Evolutionary conservation across 2,329 filamentous ascomycete genomes (phyloP), one percentile per base, ranked within the genome.

Genomic region (Knufia fluminis): DNA sequence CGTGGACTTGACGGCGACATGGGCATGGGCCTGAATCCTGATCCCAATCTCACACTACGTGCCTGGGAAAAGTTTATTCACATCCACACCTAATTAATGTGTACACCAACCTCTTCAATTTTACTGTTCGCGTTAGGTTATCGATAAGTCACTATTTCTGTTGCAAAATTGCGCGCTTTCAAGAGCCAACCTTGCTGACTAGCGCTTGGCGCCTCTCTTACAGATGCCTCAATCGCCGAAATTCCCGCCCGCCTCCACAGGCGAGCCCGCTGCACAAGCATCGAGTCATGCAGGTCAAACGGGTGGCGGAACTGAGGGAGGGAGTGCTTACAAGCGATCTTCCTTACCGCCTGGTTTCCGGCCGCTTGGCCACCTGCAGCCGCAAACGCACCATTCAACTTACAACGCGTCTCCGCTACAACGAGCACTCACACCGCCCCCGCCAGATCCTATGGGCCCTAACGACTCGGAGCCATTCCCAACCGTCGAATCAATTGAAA

Each of bases 401-500:
- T 95, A 94, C 62, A 85, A 91, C 64, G 89, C 89, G 39, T 96
- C 90, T 35, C 90, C 91, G 35, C 73, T 97, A 46, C 89, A 95
- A 66, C 87, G 91, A 68, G 85, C 89, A 23, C 76, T 96, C 54
- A 96, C 91, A 8, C 91, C 90, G 40, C 90, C 90, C 7, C 78
- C 73, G 17, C 83, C 83, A 64, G 77, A 78, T 49, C 75, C 78
- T 54, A 61, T 64, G 22, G 67, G 68, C 44, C 68, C 71, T 36
- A 82, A 82, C 59, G 76, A 76, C 26, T 72, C 82, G 46, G 84
- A 94, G 54, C 86, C 88, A 1, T 95, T 94, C 63, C 88, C 89
- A 33, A 94, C 88, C 2, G 88, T 95, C 50, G 90, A 96, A 79
- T 87, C 75, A 66, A 82, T 74, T 73, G 85, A 79, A 50, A 71